Conservation (phyloP, 345 rosid species). For the Lepidium africanum region DNA sequence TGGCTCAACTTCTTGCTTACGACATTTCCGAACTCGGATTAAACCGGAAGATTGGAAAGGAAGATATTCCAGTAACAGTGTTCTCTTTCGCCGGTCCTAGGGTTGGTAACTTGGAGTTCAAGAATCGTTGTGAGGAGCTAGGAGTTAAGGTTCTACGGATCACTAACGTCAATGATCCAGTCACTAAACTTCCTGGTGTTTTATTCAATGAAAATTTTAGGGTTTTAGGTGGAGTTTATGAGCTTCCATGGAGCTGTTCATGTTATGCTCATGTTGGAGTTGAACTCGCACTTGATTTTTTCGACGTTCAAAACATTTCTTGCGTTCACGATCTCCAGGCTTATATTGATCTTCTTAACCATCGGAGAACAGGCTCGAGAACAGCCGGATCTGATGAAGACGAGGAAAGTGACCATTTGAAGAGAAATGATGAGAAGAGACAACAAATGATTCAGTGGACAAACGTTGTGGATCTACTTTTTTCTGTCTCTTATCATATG, state of each 20-base stretch:
- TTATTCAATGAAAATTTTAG: slow-evolving; percentile 67
- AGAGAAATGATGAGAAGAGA: slow-evolving; percentile 29
- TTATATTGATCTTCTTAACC: slow-evolving; percentile 46
- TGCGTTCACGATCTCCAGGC: slow-evolving; percentile 67
- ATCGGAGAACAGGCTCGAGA: slow-evolving; percentile 13
- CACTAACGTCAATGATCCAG: slow-evolving; percentile 65
- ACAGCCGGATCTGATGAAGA: neutral
- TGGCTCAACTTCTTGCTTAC: slow-evolving; percentile 75
- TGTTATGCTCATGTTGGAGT: slow-evolving; percentile 77
- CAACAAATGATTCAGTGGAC: slow-evolving; percentile 32
- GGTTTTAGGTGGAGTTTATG: slow-evolving; percentile 52
- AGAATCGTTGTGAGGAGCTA: slow-evolving; percentile 65
- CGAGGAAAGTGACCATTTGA: slow-evolving; percentile 11
- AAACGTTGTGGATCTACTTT: slow-evolving; percentile 33
- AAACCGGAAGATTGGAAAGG: slow-evolving; percentile 7
- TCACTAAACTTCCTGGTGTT: slow-evolving; percentile 76
- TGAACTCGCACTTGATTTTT: slow-evolving; percentile 54
- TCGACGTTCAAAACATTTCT: slow-evolving; percentile 59
- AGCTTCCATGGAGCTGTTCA: slow-evolving; percentile 73
- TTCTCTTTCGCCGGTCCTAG: slow-evolving; percentile 86
- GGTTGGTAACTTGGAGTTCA: slow-evolving; percentile 71
- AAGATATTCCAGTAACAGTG: slow-evolving; percentile 43
- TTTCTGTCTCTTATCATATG: slow-evolving; percentile 26
- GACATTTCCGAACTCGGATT: slow-evolving; percentile 73
- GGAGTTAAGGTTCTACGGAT: slow-evolving; percentile 70